A percentile compares a stretch with the other conserved stretches of the same genome.
Evolutionary conservation across 371 early-diverging fungal species (phyloP).

Genomic region (Dinochytrium kinnereticum): DNA sequence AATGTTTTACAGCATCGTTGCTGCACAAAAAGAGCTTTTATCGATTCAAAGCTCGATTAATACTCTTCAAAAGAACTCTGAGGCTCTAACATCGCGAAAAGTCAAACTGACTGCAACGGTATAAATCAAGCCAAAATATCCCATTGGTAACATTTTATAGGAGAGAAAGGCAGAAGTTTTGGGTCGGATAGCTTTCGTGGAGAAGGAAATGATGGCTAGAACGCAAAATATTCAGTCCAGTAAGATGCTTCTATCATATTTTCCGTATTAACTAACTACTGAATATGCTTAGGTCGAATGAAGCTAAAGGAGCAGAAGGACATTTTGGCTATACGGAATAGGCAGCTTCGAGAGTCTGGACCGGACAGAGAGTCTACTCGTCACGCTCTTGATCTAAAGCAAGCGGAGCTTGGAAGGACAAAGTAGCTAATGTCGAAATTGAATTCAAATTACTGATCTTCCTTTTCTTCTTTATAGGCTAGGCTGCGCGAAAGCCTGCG

Average conservation of each 20-base stretch:
- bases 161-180: not conserved
- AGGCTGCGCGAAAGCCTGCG: slow-evolving; percentile 28
- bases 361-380: slow-evolving; percentile 5
- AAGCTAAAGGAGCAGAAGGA: slow-evolving; percentile 21
- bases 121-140: not conserved
- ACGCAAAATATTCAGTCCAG: slow-evolving; percentile 30
- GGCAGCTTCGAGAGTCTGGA: slow-evolving; percentile 15
- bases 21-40: slow-evolving; percentile 24
- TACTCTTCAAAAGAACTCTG: slow-evolving; percentile 11
- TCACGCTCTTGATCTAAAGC: slow-evolving; percentile 1
- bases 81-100: not conserved
- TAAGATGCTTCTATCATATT: not conserved
- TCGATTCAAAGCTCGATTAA: not conserved
- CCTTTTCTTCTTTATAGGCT: not conserved
- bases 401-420: slow-evolving; percentile 35
- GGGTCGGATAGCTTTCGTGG: slow-evolving; percentile 14
- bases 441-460: slow-evolving; percentile 30
- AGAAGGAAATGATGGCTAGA: slow-evolving; percentile 25
- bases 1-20: slow-evolving; percentile 18
- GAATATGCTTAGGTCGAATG: slow-evolving; percentile 9
- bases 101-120: not conserved
- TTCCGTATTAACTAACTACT: not conserved
- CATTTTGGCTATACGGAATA: slow-evolving; percentile 1
- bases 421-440: slow-evolving; percentile 31
- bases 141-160: not conserved